Percentiles rank a stretch among this genome's conserved stretches.
Conservation (phyloP, 176 grass and related monocot species). For the Ananas comosus region DNA sequence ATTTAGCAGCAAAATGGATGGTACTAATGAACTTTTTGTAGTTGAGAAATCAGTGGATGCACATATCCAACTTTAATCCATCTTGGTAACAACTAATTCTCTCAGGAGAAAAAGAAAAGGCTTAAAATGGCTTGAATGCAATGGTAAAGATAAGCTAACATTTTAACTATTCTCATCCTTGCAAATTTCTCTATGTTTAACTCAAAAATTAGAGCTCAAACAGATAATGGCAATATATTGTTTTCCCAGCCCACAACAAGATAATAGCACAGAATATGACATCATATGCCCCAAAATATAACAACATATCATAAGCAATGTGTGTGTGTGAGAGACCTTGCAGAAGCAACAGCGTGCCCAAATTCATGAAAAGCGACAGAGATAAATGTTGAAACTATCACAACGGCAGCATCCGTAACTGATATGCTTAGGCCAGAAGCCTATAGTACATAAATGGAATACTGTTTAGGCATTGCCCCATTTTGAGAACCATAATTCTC, state of each 20-base stretch:
- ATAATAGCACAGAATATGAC: not conserved
- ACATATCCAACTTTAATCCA: no score
- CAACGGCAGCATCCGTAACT: constrained; percentile 38
- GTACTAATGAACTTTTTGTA: constrained; percentile 6
- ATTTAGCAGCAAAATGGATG: constrained; percentile 14
- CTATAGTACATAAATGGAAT: constrained; percentile 30
- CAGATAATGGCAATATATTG: not conserved
- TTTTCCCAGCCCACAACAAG: not conserved
- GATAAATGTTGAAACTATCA: constrained; percentile 64
- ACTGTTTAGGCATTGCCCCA: not conserved
- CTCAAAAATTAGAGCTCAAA: not conserved
- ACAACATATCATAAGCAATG: constrained; percentile 12
- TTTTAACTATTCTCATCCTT: no score
- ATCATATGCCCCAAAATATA: not conserved
- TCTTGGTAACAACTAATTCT: no score
- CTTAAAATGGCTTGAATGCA: no score
- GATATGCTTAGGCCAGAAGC: constrained; percentile 45
- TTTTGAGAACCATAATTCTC: not conserved
- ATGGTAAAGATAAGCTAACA: no score
- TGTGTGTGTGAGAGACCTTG: constrained; percentile 41
- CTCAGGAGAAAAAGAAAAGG: not conserved
- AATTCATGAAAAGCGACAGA: constrained; percentile 92
- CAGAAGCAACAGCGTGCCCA: constrained; percentile 79
- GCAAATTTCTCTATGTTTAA: no score
- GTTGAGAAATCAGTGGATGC: no score